Percentiles rank a stretch among this genome's conserved stretches.
Evolutionary conservation across 148 eudicot genomes (phyloP).

Genomic region (Arctostaphylos glauca): DNA sequence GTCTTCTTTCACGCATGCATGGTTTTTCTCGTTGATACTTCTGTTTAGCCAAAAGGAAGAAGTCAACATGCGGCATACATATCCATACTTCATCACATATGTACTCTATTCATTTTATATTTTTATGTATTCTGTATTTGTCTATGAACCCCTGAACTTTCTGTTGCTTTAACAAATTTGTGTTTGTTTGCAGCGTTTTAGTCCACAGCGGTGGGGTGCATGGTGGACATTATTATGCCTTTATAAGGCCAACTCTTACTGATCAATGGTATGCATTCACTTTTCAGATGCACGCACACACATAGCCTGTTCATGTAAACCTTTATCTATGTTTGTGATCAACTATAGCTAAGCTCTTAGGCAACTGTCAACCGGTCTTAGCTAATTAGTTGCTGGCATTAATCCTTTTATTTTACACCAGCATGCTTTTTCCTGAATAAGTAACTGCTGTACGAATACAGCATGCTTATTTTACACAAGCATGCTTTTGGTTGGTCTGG

Average conservation of each 20-base stretch:
- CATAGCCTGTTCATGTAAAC: background rate
- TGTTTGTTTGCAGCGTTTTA: slow-evolving; percentile 65
- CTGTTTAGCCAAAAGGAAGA: background rate
- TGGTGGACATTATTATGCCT: slow-evolving; percentile 96
- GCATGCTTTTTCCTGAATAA: background rate
- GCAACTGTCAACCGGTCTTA: background rate
- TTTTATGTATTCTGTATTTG: background rate
- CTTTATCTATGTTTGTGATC: background rate
- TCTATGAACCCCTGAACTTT: background rate
- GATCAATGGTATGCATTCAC: slow-evolving; percentile 72
- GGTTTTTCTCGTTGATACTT: background rate
- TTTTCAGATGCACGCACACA: background rate
- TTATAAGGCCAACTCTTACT: slow-evolving; percentile 79
- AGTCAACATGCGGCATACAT: background rate
- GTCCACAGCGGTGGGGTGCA: slow-evolving; percentile 97
- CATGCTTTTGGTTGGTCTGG: background rate
- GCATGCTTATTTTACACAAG: too few species aligned
- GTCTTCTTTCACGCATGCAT: background rate
- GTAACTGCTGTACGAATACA: background rate
- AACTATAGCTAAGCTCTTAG: background rate
- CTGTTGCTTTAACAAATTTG: background rate
- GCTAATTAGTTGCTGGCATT: background rate
- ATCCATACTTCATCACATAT: background rate
- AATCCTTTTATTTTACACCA: background rate
- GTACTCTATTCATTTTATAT: background rate